These are phyloP conservation scores for Hemerocallis citrina DNA, from an alignment of 106 monocot genomes.

Conservation along the genomic window DNA sequence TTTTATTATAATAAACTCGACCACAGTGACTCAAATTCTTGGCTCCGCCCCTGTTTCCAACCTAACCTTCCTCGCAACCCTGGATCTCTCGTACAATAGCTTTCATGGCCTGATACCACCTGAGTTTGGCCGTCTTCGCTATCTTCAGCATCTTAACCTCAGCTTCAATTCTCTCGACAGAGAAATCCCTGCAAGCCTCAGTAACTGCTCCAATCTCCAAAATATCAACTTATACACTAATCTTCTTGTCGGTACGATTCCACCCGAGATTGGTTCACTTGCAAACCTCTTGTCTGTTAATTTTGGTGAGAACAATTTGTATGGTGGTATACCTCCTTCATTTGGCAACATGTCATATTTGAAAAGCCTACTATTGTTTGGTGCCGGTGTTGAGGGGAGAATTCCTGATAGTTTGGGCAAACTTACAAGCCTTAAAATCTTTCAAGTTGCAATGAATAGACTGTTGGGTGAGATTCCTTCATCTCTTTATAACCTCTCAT, in stretches of 20 bases:
- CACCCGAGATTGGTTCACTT: neutral
- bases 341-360: neutral
- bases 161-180: conserved; percentile 1
- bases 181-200: neutral
- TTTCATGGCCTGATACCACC: conserved; percentile 8
- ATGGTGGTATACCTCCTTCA: neutral
- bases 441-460: neutral
- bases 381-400: neutral
- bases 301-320: neutral
- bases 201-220: neutral
- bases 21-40: too few relatives aligned
- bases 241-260: neutral
- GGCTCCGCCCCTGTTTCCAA: conserved; percentile 30
- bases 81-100: conserved; percentile 20
- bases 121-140: neutral
- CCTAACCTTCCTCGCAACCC: conserved; percentile 27
- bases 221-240: neutral
- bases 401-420: neutral
- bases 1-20: too few relatives aligned
- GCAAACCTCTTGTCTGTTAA: neutral
- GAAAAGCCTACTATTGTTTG: neutral
- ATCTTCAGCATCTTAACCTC: neutral
- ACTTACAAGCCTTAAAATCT: neutral
- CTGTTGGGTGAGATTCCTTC: conserved; percentile 8
- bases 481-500: conserved; percentile 16